Percentiles rank a stretch among this genome's conserved stretches.
Evolutionary conservation across 2,329 filamentous ascomycete genomes (phyloP).

Genomic region (Monilinia aucupariae): DNA sequence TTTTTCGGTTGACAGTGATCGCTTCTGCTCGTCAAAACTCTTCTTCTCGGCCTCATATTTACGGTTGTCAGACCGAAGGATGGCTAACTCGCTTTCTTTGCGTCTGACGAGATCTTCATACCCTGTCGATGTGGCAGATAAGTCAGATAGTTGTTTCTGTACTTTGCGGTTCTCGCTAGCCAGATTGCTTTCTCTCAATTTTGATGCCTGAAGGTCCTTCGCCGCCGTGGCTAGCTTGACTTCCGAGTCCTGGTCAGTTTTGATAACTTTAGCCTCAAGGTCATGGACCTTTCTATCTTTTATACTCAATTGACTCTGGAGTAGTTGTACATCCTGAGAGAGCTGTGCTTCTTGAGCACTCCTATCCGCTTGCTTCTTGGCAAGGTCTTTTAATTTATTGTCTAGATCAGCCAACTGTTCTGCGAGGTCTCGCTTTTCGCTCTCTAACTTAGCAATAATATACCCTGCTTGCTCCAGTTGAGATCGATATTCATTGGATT

Average conservation of each 20-base stretch:
- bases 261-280: constrained; percentile 75
- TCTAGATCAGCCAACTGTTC: constrained; percentile 65
- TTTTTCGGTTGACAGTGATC: constrained; percentile 65
- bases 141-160: constrained; percentile 76
- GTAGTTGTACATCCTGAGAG: constrained; percentile 79
- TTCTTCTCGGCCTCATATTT: constrained; percentile 77
- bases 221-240: constrained; percentile 71
- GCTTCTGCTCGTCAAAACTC: constrained; percentile 73
- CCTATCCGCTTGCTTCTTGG: constrained; percentile 64
- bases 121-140: constrained; percentile 87
- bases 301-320: constrained; percentile 80
- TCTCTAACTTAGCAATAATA: constrained; percentile 79
- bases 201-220: constrained; percentile 72
- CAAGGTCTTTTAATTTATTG: constrained; percentile 62
- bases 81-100: constrained; percentile 87
- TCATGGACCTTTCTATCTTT: constrained; percentile 90
- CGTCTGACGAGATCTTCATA: constrained; percentile 90
- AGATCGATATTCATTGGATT: constrained; percentile 69
- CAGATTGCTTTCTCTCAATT: constrained; percentile 69
- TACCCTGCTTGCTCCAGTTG: constrained; percentile 89
- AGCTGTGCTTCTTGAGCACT: constrained; percentile 72
- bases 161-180: constrained; percentile 75
- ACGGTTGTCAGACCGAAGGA: constrained; percentile 79
- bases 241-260: constrained; percentile 83
- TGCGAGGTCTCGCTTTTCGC: constrained; percentile 73